Evolutionary conservation across 23 red algal genomes (phyloP).

Genomic region (Gracilaria caudata): DNA sequence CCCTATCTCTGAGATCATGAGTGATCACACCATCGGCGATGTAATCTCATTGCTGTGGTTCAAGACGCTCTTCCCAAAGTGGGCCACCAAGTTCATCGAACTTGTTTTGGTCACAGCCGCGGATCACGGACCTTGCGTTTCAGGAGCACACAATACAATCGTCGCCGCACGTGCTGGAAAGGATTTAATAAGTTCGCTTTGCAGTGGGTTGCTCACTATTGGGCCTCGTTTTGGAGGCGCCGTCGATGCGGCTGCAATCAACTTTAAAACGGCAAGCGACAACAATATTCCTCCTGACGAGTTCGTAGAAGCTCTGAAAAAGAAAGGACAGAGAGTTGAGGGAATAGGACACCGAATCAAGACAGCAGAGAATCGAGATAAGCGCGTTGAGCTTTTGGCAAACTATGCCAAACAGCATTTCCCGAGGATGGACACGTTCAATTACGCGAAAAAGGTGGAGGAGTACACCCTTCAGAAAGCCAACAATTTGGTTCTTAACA

Average conservation of each 20-base stretch:
- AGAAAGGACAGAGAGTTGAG: conserved; percentile 90
- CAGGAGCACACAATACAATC: conserved; percentile 98
- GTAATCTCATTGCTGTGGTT: conserved; percentile 99
- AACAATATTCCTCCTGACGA: conserved; percentile 75
- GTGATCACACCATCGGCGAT: conserved; percentile 86
- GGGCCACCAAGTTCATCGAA: conserved; percentile 98
- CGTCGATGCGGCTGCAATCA: conserved; percentile 95
- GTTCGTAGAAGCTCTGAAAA: conserved; percentile 95
- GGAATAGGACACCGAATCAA: conserved; percentile 99
- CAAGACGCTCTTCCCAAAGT: conserved; percentile 93
- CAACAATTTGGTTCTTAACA: conserved; percentile 97
- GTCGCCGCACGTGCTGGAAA: conserved; percentile 94
- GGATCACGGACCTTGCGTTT: conserved; percentile 97
- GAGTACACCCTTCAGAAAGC: conserved; percentile 97
- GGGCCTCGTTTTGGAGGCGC: conserved; percentile 98
- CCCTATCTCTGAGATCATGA: conserved; percentile 92
- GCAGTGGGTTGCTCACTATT: conserved; percentile 97
- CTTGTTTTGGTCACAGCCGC: conserved; percentile 95
- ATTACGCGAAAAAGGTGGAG: conserved; percentile 90
- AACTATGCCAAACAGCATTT: conserved; percentile 89
- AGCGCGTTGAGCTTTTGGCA: conserved; percentile 91
- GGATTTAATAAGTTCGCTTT: conserved; percentile 91
- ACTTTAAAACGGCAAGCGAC: conserved; percentile 90
- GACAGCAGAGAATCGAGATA: conserved; percentile 95
- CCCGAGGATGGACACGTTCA: conserved; percentile 80